Conservation (phyloP, 2,329 filamentous ascomycete species). For the Cladosporium sp. region DNA sequence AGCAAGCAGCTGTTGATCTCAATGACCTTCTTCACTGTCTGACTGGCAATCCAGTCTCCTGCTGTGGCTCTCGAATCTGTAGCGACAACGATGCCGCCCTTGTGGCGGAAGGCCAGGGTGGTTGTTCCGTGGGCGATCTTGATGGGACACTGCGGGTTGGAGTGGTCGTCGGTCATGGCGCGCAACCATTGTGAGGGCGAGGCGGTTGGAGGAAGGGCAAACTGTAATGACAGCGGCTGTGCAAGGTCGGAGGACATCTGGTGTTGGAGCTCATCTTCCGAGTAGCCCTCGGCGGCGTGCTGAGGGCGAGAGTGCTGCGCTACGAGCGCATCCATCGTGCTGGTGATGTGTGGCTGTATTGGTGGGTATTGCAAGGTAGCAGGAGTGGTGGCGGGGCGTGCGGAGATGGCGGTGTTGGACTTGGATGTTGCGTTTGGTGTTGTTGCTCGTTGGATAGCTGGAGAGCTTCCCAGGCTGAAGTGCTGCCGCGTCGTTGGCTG, state of each 20-base stretch:
- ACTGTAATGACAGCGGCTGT: slow-evolving; percentile 83
- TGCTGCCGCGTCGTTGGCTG: slow-evolving; percentile 5
- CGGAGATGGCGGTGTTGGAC: not conserved
- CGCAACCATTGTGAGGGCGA: slow-evolving; percentile 93
- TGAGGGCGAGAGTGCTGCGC: slow-evolving; percentile 83
- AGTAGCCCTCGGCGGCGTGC: slow-evolving; percentile 71
- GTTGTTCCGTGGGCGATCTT: slow-evolving; percentile 99
- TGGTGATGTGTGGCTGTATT: not conserved
- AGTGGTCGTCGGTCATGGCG: slow-evolving; percentile 93
- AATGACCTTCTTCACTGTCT: slow-evolving; percentile 99
- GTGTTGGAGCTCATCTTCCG: slow-evolving; percentile 56
- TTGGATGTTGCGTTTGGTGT: slow-evolving; percentile 8
- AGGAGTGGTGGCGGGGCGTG: not conserved
- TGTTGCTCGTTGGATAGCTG: slow-evolving; percentile 8
- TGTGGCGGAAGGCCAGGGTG: slow-evolving; percentile 95
- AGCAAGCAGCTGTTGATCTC: slow-evolving; percentile 94
- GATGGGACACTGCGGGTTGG: slow-evolving; percentile 96
- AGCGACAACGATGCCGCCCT: slow-evolving; percentile 96
- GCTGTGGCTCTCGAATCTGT: slow-evolving; percentile 97
- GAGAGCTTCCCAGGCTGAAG: slow-evolving; percentile 10
- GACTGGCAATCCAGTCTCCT: slow-evolving; percentile 98
- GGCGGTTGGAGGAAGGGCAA: slow-evolving; percentile 88
- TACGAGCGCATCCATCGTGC: slow-evolving; percentile 84
- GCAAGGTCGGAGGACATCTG: slow-evolving; percentile 69
- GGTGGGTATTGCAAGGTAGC: not conserved